Evolutionary conservation across 176 grass and related monocot species (phyloP).

Genomic region (Guadua angustifolia): DNA sequence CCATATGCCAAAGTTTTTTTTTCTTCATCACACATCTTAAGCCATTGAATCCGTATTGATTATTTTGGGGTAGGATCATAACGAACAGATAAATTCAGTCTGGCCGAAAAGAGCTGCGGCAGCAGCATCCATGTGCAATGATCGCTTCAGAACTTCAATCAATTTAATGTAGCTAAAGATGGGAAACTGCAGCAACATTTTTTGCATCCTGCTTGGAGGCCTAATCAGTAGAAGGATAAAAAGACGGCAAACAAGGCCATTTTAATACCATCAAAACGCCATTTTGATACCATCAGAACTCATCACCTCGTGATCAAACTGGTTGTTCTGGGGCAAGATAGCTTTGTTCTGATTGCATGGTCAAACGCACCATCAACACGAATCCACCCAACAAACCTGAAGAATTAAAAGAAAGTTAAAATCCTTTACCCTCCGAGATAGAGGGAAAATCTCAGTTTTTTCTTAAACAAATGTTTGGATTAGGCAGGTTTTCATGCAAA

Average conservation of each 20-base stretch:
- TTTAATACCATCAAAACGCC: background rate
- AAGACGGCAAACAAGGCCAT: background rate
- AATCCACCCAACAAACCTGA: constrained; percentile 17
- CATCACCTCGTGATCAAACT: background rate
- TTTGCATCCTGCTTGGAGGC: background rate
- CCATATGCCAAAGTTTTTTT: constrained; percentile 12
- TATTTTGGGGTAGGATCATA: background rate
- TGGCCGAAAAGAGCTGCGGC: background rate
- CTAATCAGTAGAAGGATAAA: background rate
- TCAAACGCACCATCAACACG: background rate
- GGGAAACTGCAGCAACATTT: background rate
- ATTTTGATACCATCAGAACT: background rate
- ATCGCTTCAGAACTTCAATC: background rate
- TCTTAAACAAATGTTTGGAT: background rate
- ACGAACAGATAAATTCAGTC: background rate
- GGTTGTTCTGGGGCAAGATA: background rate
- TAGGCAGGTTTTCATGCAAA: background rate
- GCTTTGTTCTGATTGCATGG: background rate
- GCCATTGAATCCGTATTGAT: constrained; percentile 18
- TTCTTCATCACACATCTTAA: background rate
- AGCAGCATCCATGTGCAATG: background rate
- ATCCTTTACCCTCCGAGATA: background rate
- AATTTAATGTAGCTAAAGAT: background rate
- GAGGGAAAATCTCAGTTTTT: background rate
- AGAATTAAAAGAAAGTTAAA: background rate